Evolutionary conservation across 2,329 filamentous ascomycete species (phyloP).

Genomic region (Penicillium sp.): DNA sequence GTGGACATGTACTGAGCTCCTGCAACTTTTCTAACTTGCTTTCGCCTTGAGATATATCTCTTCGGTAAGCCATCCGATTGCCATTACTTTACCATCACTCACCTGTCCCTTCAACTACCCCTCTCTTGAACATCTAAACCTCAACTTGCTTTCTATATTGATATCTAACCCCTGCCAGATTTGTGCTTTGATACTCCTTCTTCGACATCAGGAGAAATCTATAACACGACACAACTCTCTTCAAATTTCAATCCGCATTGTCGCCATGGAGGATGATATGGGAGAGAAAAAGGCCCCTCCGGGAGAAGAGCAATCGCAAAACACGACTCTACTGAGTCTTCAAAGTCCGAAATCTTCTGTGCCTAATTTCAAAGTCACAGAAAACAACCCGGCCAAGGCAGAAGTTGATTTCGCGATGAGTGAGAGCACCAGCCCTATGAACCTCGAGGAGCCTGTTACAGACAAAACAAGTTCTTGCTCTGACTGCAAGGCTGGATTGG

Average conservation of each 20-base stretch:
- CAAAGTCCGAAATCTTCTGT: neutral
- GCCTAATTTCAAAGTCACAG: neutral
- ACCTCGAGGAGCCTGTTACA: too few species aligned
- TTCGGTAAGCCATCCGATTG: too few species aligned
- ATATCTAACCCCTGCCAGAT: neutral
- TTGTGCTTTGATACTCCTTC: neutral
- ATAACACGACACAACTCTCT: neutral
- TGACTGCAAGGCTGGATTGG: too few species aligned
- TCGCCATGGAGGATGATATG: neutral
- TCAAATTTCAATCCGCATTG: neutral
- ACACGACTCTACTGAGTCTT: neutral
- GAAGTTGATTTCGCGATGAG: too few species aligned
- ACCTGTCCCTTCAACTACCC: neutral
- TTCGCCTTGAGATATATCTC: too few species aligned
- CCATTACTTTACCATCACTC: neutral
- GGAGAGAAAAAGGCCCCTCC: neutral
- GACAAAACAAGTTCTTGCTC: too few species aligned
- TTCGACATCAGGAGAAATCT: neutral
- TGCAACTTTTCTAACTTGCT: too few species aligned
- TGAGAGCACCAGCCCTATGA: too few species aligned
- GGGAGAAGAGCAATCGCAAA: neutral
- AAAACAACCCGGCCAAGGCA: too few species aligned
- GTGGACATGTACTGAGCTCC: too few species aligned
- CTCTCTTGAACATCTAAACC: neutral
- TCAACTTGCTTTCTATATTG: neutral